These are phyloP conservation scores for Sphenostylis stenocarpa DNA, from an alignment of 306 rosid species.

Conservation along the genomic window DNA sequence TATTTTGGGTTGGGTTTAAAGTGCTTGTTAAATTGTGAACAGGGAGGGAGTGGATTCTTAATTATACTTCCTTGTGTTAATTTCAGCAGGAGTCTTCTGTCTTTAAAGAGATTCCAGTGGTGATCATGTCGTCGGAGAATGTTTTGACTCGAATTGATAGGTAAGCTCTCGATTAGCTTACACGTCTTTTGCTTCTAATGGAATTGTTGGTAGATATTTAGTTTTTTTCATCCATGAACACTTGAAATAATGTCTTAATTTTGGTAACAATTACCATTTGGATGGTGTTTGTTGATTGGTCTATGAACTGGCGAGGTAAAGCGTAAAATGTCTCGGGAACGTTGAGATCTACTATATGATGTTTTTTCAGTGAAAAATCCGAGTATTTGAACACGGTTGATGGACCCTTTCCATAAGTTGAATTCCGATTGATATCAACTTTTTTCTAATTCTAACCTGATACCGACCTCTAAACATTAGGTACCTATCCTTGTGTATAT, in stretches of 20 bases:
- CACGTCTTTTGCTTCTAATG: neutral
- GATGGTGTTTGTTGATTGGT: neutral
- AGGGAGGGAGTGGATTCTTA: conserved; percentile 15
- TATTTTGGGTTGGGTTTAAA: neutral
- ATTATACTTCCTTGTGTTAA: conserved; percentile 6
- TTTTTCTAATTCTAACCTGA: neutral
- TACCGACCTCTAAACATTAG: neutral
- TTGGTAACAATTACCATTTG: neutral
- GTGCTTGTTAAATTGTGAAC: neutral
- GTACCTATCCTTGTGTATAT: neutral
- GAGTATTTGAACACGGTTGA: neutral
- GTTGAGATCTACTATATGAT: neutral
- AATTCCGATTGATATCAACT: neutral
- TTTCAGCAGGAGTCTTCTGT: conserved; percentile 83
- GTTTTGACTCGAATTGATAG: conserved; percentile 84
- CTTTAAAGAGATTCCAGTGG: conserved; percentile 89
- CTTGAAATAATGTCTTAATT: neutral
- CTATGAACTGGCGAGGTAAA: neutral
- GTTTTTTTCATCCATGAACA: neutral
- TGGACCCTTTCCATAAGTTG: neutral
- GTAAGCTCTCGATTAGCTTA: conserved; percentile 41
- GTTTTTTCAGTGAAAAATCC: neutral
- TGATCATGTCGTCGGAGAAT: conserved; percentile 95
- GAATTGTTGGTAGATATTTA: neutral
- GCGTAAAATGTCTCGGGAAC: neutral